Evolutionary conservation across 495 filamentous ascomycete genomes (phyloP), one percentile per base, ranked within the genome.

Genomic region (Penicillium goetzii): DNA sequence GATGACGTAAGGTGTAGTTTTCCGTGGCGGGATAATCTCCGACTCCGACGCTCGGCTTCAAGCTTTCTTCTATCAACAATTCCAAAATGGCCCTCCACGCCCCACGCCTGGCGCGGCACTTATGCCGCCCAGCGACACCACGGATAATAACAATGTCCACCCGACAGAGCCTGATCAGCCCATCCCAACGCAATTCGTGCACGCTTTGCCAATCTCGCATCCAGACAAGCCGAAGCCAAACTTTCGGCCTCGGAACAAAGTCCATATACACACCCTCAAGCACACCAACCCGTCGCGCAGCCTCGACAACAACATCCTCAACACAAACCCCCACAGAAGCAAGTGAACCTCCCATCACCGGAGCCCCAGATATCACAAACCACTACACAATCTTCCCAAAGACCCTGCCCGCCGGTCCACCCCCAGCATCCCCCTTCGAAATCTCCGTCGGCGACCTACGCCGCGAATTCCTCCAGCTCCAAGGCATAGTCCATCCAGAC

Each of bases 381-480:
- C 80, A 92, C 83, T 98, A 97, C 84, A 85, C 88, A 45, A 87
- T 98, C 76, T 99, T 99, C 83, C 92, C 92, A 7, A 68, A 81
- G 14, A 92, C 92, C 15, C 82, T 97, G 17, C 87, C 94, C 14
- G n/a, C 66, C 0, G 95, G 95, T 36, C 89, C 92, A 0, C 95
- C 95, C 0, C 95, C 95, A 1, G 25, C 63, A 0, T 88, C 92
- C 0, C 84, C 86, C 57, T 99, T 99, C 83, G 67, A 78, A 0
- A 86, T 97, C 76, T 82, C 94, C 73, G 60, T 77, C 19, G 50
- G 76, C 19, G 78, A 81, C 32, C 86, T 99, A 23, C 89, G 89
- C 17, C 83, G 82, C 66, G 95, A 99, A 69, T 99, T 94, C 78
- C 86, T 99, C 0, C 84, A 87, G 55, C 83, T 97, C 0, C 95